phyloP scores from a whole-genome alignment of 169 alveolate species.

The Toxoplasma gondii region DNA sequence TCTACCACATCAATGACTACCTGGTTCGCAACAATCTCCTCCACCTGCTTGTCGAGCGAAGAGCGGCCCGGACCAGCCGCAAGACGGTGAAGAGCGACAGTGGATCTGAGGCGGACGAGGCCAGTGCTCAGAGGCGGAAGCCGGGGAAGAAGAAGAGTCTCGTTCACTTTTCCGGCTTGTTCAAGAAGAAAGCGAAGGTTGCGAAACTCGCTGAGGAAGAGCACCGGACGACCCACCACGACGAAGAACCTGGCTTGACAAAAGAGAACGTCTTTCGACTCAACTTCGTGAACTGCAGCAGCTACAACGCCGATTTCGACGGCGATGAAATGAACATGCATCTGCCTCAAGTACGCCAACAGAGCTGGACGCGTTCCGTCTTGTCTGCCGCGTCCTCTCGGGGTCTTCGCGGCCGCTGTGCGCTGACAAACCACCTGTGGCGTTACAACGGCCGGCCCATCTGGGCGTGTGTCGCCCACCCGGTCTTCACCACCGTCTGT shows the following conservation, averaged over 20 bases:
- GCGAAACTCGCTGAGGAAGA: background rate
- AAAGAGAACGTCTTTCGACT: slow-evolving; percentile 95
- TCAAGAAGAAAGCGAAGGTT: background rate
- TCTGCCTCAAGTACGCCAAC: slow-evolving; percentile 83
- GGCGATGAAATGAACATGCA: slow-evolving; percentile 99
- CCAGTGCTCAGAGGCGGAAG: background rate
- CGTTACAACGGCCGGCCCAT: too few relatives aligned
- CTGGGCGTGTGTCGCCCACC: too few relatives aligned
- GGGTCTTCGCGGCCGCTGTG: too few relatives aligned
- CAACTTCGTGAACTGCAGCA: slow-evolving; percentile 98
- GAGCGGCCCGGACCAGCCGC: background rate
- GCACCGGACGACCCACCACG: background rate
- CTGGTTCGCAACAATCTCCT: background rate
- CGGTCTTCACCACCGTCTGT: too few relatives aligned
- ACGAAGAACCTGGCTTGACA: background rate
- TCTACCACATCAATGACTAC: slow-evolving; percentile 27
- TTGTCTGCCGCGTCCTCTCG: too few relatives aligned
- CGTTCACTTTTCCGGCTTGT: background rate
- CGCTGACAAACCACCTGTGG: too few relatives aligned
- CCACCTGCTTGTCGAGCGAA: background rate
- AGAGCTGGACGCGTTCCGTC: background rate
- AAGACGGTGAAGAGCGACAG: background rate
- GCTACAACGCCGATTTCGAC: slow-evolving; percentile 99
- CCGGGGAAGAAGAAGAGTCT: background rate
- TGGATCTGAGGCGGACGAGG: background rate